Percentiles rank a stretch among this genome's conserved stretches.
These are phyloP conservation scores for Phytophthora citrophthora DNA, from an alignment of 352 stramenopile species.

Conservation along the genomic window DNA sequence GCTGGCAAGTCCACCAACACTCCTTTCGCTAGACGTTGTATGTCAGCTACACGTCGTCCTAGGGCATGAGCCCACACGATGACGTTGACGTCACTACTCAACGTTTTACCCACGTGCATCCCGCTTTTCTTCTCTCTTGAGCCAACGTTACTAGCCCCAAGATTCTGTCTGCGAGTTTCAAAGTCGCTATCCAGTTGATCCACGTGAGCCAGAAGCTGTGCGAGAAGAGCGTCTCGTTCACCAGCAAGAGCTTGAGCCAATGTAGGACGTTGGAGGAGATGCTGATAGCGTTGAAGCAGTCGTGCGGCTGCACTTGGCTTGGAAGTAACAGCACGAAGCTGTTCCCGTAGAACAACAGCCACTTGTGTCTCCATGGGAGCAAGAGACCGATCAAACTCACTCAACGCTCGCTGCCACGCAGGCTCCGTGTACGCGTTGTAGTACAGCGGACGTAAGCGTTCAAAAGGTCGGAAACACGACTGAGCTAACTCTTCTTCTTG, in stretches of 20 bases:
- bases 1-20: conserved; percentile 74
- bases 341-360: conserved; percentile 79
- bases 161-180: conserved; percentile 54
- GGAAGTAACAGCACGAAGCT: conserved; percentile 63
- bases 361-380: conserved; percentile 86
- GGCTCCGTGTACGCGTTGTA: conserved; percentile 93
- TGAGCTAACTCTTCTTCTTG: conserved; percentile 46
- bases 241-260: conserved; percentile 76
- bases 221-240: conserved; percentile 90
- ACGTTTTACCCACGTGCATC: conserved; percentile 79
- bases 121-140: conserved; percentile 31
- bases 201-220: conserved; percentile 83
- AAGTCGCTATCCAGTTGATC: conserved; percentile 91
- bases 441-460: conserved; percentile 70
- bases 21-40: conserved; percentile 49
- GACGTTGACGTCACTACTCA: conserved; percentile 83
- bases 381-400: conserved; percentile 81
- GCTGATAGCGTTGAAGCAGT: conserved; percentile 87
- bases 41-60: conserved; percentile 59
- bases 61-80: conserved; percentile 89
- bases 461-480: conserved; percentile 78
- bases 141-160: conserved; percentile 26
- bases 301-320: conserved; percentile 74
- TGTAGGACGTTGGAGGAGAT: conserved; percentile 81
- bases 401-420: conserved; percentile 77